Conservation (phyloP, 73 alveolate species). For the Paraurostyla sp. region DNA sequence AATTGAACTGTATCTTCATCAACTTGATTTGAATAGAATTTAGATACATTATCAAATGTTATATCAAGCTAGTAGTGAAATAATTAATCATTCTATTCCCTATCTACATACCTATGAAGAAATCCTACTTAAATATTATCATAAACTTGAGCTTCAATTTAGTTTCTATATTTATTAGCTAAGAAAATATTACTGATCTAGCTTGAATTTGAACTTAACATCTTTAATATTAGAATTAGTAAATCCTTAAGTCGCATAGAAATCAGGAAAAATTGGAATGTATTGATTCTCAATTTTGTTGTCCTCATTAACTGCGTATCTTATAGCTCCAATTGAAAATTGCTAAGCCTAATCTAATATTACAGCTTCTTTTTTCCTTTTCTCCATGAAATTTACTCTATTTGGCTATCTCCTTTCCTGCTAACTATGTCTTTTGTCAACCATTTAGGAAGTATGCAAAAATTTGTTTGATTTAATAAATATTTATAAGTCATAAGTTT, state of each 20-base stretch:
- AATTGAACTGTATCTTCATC: neutral
- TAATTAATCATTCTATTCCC: too few species aligned
- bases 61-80: conserved; percentile 13
- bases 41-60: neutral
- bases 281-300: neutral
- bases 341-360: neutral
- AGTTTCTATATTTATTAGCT: too few species aligned
- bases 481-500: too few species aligned
- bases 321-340: conserved; percentile 30
- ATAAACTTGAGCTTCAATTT: too few species aligned
- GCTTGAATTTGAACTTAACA: neutral
- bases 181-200: neutral
- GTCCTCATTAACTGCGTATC: neutral
- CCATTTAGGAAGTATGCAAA: too few species aligned
- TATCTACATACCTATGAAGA: too few species aligned
- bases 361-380: neutral
- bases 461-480: too few species aligned
- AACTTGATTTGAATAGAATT: neutral
- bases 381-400: too few species aligned
- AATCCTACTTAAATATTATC: too few species aligned
- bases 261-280: conserved; percentile 36
- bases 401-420: too few species aligned
- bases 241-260: neutral
- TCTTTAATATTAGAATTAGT: neutral
- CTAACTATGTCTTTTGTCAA: too few species aligned